Conservation (phyloP, 2,329 filamentous ascomycete species). For the Phoma herbarum region DNA sequence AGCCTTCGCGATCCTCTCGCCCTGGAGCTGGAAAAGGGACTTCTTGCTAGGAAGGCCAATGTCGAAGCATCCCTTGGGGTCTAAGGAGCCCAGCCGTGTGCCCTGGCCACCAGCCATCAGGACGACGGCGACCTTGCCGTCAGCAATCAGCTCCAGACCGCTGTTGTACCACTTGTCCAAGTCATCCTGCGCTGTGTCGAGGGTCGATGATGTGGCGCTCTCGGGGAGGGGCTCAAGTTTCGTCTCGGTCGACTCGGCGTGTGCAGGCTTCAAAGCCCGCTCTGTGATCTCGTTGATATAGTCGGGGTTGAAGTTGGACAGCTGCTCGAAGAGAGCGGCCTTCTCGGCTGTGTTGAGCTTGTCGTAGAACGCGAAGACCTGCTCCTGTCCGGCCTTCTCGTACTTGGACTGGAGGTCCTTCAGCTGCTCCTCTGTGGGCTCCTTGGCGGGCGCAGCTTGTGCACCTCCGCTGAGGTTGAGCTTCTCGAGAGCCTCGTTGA, state of each 20-base stretch:
- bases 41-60: conserved; percentile 93
- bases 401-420: conserved; percentile 76
- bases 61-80: conserved; percentile 96
- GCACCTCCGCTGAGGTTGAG: conserved; percentile 51
- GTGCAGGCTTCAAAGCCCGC: conserved; percentile 79
- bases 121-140: conserved; percentile 81
- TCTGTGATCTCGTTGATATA: conserved; percentile 89
- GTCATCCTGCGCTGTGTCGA: conserved; percentile 83
- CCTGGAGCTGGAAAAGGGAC: conserved; percentile 97
- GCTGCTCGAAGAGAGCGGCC: conserved; percentile 80
- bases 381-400: conserved; percentile 76
- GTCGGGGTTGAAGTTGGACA: conserved; percentile 80
- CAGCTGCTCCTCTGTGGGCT: conserved; percentile 72
- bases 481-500: conserved; percentile 55
- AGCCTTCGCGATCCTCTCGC: conserved; percentile 87
- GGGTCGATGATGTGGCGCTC: conserved; percentile 84
- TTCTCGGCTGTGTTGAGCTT: conserved; percentile 77
- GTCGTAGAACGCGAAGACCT: conserved; percentile 90
- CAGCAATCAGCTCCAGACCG: conserved; percentile 70
- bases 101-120: conserved; percentile 98
- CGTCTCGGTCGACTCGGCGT: conserved; percentile 62
- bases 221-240: conserved; percentile 87
- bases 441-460: conserved; percentile 51
- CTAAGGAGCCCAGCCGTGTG: conserved; percentile 91
- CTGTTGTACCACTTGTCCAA: conserved; percentile 84